Evolutionary conservation across 371 early-diverging fungal species (phyloP), one percentile per base, ranked within the genome.

Genomic region (Haplosporangium sp.): DNA sequence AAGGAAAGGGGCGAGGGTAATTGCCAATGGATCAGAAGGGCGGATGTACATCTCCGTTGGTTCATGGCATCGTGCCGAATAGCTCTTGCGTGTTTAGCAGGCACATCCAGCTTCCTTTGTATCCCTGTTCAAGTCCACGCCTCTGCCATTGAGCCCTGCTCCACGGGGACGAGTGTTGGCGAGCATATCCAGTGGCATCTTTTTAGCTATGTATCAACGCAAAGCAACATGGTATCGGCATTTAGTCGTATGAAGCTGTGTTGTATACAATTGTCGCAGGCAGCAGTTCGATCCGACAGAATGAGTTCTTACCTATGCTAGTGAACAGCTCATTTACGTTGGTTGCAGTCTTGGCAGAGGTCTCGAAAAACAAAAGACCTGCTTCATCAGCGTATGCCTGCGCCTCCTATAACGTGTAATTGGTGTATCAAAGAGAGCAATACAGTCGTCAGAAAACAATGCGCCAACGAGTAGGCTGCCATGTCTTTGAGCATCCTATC

Each of bases 321-420:
- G 90, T 90, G 79, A 98, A 98, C 45, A 97, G 83, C 59, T 95
- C 95, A 64, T 86, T 87, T 20, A 98, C 95, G 69, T 92, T 93
- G 41, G 90, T 88, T 11, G 96, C 95, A 18, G 92, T 91, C 83
- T 97, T 96, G 69, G 99, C 99, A 0, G 95, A 95, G 5, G 98
- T 96, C 80, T 98, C 98, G 63, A 93, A 89, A 81, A 97, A 98
- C 59, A 98, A 75, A 53, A 98, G 86, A 8, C 93, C 91, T 14
- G 89, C 85, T 73, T 96, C 95, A 51, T 91, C 89, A 5, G 98
- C 97, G 81, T 96, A 98, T 57, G 92, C 93, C 68, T 91, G 86
- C 41, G 97, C 97, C 73, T 95, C 95, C 85, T 93, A 85, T 9
- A 29, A 4, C 29, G 29, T 29, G 29, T 29, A 4, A 29, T 29